Base-by-base conservation (phyloP, 148 eudicot species). In the Bassia scoparia region DNA sequence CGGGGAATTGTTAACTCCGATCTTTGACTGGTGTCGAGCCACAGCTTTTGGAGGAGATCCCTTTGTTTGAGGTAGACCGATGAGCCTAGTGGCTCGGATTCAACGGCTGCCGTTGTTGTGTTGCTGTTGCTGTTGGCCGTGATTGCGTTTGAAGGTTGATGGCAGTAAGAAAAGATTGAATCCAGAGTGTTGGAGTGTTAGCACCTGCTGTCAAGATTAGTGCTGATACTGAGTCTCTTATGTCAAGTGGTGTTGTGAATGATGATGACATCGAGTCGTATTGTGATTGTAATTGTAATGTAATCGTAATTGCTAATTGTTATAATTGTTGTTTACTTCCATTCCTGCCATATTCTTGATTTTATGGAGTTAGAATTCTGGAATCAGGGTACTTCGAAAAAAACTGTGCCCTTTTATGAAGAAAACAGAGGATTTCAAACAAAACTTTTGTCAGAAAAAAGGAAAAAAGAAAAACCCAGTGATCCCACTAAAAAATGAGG, bases 11-110 rank as follows among this genome's bases (percentile, higher is more conserved):
- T 85, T 49, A 27, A 70, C 58, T 48, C 61, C 5, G n/a, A 67
- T 30, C 67, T 78, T 66, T 24, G 82, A 27, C 63, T 69, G 69
- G 77, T 70, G 70, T 86, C 80, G 44, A 86, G 80, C 74, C 74
- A 80, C 80, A 94, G 87, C 63, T 86, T 82, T 58, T 87, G 86
- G 63, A 93, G 86, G 38, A 87, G 49, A 58, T 93, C 92, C 78
- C 83, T 85, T 72, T 93, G 98, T 48, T 74, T 81, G 44, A 84
- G 89, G 76, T 93, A 93, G 2, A 87, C 97, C 0, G 96, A 89
- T 34, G 96, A 84, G 55, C 96, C 98, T 37, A 91, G 48, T 21
- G 89, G 88, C 83, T 83, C 86, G 50, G 12, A 23, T 63, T 67
- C n/a, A n/a, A n/a, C n/a, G n/a, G n/a, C n/a, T n/a, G n/a, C 69